Base-by-base conservation (phyloP, 73 alveolate species). In the Durusdinium trenchii region DNA sequence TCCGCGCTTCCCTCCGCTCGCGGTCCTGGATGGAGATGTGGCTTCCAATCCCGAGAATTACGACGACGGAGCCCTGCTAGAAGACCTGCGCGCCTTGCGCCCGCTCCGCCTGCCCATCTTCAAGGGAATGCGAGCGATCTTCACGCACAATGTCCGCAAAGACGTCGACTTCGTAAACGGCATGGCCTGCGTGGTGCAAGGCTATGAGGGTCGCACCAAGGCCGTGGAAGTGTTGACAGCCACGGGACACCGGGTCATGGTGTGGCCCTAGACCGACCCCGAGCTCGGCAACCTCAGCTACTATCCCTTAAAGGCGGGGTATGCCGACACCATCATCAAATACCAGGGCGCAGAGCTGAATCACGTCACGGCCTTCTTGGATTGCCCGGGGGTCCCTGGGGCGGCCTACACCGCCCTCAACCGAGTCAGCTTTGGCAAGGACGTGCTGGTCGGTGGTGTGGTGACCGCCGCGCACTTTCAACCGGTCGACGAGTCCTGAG, bases 401-500 rank as follows among this genome's bases (percentile, higher is more conserved):
- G 95, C 95, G 4, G 95, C 83, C 35, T 86, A 57, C 95, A 86
- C 95, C 46, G 95, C 83, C 32, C 45, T 86, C 64, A 86, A 83
- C 95, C 78, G 95, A 3, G 95, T 86, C 2, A 14, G 62, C 47
- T 57, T 42, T 46, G 95, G 82, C 50, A 60, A 86, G 45, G 81
- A 60, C 57, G 40, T 57, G 46, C 61, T 86, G 42, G 26, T 86
- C 57, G 95, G 95, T 6, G 95, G 95, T 16, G 46, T 40, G 2
- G 64, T 86, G 62, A 42, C 10, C 0, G 82, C 81, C 18, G 81
- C 52, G 46, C 95, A 86, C 20, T 86, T 86, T 38, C 83, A 86
- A 82, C 95, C 95, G 20, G 95, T 35, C 52, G 84, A 73, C 28
- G 84, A 73, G 5, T 12, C 84, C 32, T 73, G 84, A 73, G 84